Conservation (phyloP, 768 basidiomycete genomes). For the Boletus tomentosulus region DNA sequence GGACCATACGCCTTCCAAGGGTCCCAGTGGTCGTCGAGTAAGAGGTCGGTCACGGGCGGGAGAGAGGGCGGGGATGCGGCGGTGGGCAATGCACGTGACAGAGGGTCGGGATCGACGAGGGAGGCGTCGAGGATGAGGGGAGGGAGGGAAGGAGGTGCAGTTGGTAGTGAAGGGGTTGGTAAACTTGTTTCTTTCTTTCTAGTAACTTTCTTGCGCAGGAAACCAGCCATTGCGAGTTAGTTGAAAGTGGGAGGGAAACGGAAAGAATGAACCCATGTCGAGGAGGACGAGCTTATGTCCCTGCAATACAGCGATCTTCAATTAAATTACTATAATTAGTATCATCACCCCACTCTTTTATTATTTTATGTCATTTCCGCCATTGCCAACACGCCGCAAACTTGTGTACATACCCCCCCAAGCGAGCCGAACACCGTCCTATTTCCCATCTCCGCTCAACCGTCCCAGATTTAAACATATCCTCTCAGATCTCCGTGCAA, state of each 20-base stretch:
- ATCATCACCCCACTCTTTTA: background rate
- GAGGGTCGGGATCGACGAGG: constrained; percentile 25
- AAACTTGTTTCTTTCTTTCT: constrained; percentile 3
- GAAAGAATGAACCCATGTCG: background rate
- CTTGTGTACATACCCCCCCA: no score
- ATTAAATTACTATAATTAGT: background rate
- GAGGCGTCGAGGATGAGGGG: constrained; percentile 41
- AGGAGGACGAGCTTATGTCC: background rate
- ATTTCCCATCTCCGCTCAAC: background rate
- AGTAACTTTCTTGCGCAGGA: constrained; percentile 48
- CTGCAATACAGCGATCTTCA: background rate
- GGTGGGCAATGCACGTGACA: constrained; percentile 3
- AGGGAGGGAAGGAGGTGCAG: constrained; percentile 30
- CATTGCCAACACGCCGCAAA: no score
- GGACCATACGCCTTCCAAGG: constrained; percentile 17
- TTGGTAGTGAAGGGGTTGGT: background rate
- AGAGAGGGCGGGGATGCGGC: constrained; percentile 16
- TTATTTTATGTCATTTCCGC: background rate
- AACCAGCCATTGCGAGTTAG: constrained; percentile 41
- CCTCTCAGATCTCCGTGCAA: background rate
- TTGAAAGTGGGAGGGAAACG: background rate
- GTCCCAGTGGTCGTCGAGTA: constrained; percentile 18
- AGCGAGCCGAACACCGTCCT: background rate
- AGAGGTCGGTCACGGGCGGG: background rate
- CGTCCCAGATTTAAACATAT: no score